Evolutionary conservation across 2,329 filamentous ascomycete genomes (phyloP).

Genomic region (Colletotrichum simmondsii): DNA sequence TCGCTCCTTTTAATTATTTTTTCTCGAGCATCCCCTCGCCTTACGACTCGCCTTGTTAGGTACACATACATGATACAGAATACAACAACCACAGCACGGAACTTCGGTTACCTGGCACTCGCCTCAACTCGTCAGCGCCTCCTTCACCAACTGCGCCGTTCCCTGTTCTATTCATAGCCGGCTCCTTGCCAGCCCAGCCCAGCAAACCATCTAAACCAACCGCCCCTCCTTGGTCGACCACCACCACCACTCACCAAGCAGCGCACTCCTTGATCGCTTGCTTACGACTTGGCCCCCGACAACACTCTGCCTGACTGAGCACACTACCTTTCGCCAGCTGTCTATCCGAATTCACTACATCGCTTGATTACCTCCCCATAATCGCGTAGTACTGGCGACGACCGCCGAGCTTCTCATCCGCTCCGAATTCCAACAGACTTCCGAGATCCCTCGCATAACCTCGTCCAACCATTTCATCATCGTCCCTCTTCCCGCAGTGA

Average conservation of each 20-base stretch:
- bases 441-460: background rate
- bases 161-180: slow-evolving; percentile 34
- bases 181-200: slow-evolving; percentile 18
- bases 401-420: background rate
- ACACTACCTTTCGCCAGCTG: slow-evolving; percentile 1
- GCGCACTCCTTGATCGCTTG: slow-evolving; percentile 4
- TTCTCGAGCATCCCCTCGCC: background rate
- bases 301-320: background rate
- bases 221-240: slow-evolving; percentile 17
- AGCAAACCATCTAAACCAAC: slow-evolving; percentile 25
- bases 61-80: background rate
- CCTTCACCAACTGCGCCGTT: slow-evolving; percentile 22
- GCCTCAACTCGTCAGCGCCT: background rate
- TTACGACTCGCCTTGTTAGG: background rate
- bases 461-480: background rate
- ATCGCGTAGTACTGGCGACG: background rate
- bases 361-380: background rate
- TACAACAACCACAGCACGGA: too few relatives aligned
- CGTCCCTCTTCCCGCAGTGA: slow-evolving; percentile 6
- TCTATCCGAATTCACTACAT: background rate
- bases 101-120: background rate
- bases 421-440: background rate
- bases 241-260: slow-evolving; percentile 10
- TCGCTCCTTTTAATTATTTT: slow-evolving; percentile 5
- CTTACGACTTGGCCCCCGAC: background rate